Base-by-base conservation (phyloP, 2,329 filamentous ascomycete genomes). In the Fusarium torulosum region DNA sequence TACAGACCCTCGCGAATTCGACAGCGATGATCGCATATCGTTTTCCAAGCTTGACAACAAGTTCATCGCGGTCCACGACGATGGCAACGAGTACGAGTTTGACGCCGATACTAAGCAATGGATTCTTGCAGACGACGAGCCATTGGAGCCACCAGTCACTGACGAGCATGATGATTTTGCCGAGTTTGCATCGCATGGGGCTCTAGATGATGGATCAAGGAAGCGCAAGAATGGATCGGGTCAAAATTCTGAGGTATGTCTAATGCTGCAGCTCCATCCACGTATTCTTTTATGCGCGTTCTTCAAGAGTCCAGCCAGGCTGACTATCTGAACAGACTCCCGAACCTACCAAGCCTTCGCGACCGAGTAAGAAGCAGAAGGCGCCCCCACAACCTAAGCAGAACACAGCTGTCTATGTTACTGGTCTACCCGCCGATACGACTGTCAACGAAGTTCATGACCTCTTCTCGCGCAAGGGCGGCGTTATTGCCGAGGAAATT, bases 321-420 rank as follows among this genome's bases (percentile, higher is more conserved):
- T 72, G 25, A 73, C 51, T 20, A 38, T 29, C 37, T 31, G 10
- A 38, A 25, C 21, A 76, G 76, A 67, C 59, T 40, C 38, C 66
- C 43, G 75, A 72, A 44, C 38, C 52, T 76, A 74, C 78, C 77
- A 84, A 75, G 59, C 72, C 73, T 27, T 61, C 76, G 56, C 81
- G 81, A 10, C 79, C 79, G 15, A 78, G 75, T 62, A 84, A 85
- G 76, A 81, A 82, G 65, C 75, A 81, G 57, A 84, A 84, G 62
- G 79, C 82, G 13, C 81, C 83, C 4, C 81, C 82, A 8, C 79
- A 83, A 66, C 83, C 85, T 15, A 83, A 83, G 62, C 84, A 94
- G 72, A 98, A 97, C 77, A 97, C 92, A 7, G 95, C 95, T 41
- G 87, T 99, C 67, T 99, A 95, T 81, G 91, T 97, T 46, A 97